Evolutionary conservation across 495 filamentous ascomycete genomes (phyloP).

Genomic region (Penicillium macrosclerotiorum): DNA sequence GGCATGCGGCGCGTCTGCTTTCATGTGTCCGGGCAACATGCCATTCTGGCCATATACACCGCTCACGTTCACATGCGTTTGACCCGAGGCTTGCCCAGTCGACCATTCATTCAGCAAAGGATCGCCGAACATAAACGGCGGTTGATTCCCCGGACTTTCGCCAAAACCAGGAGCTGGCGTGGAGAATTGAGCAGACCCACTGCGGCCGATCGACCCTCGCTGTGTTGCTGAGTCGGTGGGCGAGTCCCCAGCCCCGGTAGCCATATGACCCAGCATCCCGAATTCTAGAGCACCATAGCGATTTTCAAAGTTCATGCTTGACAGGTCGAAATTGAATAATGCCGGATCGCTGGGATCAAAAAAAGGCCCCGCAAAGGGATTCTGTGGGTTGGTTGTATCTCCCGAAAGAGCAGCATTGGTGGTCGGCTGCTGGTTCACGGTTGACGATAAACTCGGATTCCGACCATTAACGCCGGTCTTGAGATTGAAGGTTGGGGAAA

Average conservation of each 20-base stretch:
- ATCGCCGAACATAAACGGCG: conserved; percentile 49
- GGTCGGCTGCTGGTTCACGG: conserved; percentile 35
- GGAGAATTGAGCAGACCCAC: conserved; percentile 47
- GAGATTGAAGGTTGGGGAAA: conserved; percentile 63
- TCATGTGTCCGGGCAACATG: conserved; percentile 43
- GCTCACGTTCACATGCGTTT: conserved; percentile 39
- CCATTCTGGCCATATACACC: conserved; percentile 43
- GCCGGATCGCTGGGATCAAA: conserved; percentile 91
- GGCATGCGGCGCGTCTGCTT: conserved; percentile 58
- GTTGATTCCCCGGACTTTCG: conserved; percentile 45
- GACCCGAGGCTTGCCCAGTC: conserved; percentile 35
- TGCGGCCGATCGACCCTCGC: conserved; percentile 47
- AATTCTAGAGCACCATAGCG: conserved; percentile 93
- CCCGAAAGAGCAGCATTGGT: conserved; percentile 34
- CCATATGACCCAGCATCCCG: conserved; percentile 92
- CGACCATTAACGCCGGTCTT: conserved; percentile 38
- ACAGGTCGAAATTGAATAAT: conserved; percentile 89
- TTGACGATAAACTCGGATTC: conserved; percentile 36
- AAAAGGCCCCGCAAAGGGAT: conserved; percentile 55
- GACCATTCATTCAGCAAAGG: conserved; percentile 48
- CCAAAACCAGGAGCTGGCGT: conserved; percentile 40
- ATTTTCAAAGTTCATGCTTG: conserved; percentile 92
- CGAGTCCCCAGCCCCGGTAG: conserved; percentile 77
- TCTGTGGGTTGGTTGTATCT: conserved; percentile 33
- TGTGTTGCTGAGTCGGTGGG: conserved; percentile 61